phyloP scores from a whole-genome alignment of 768 basidiomycete genomes.

The Lactifluus piperatus region DNA sequence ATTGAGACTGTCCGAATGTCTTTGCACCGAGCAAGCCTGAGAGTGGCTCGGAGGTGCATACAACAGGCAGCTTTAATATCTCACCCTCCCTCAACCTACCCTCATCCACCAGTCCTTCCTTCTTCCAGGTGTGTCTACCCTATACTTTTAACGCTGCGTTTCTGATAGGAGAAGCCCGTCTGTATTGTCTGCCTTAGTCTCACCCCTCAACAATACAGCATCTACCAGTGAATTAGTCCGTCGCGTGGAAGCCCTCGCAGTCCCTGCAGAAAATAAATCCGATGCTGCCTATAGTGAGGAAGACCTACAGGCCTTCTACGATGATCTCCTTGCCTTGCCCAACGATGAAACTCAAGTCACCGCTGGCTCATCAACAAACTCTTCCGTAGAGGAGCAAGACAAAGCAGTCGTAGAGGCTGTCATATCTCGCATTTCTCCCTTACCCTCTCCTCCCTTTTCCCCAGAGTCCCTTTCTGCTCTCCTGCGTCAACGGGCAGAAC shows the following conservation, averaged over 20 bases:
- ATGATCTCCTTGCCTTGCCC: slow-evolving; percentile 31
- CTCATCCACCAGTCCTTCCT: neutral
- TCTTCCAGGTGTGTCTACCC: neutral
- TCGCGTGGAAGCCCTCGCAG: slow-evolving; percentile 14
- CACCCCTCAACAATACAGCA: neutral
- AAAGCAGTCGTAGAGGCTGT: slow-evolving; percentile 27
- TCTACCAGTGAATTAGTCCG: slow-evolving; percentile 4
- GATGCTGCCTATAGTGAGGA: slow-evolving; percentile 27
- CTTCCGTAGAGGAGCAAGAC: slow-evolving; percentile 9
- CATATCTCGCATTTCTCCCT: slow-evolving; percentile 19
- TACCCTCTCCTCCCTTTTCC: neutral
- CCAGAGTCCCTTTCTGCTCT: slow-evolving; percentile 3
- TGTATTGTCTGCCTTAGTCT: neutral
- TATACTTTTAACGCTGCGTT: neutral
- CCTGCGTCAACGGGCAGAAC: neutral
- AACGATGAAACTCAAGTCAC: slow-evolving; percentile 6
- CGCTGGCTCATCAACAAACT: slow-evolving; percentile 1
- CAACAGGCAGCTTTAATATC: slow-evolving; percentile 5
- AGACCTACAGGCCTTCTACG: slow-evolving; percentile 34
- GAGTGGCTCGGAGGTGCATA: neutral
- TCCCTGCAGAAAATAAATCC: neutral
- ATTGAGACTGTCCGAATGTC: neutral
- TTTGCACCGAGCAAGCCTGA: neutral
- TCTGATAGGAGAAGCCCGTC: neutral
- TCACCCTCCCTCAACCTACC: neutral